Conservation (phyloP, 352 stramenopile genomes). For the Globisporangium canariense region DNA sequence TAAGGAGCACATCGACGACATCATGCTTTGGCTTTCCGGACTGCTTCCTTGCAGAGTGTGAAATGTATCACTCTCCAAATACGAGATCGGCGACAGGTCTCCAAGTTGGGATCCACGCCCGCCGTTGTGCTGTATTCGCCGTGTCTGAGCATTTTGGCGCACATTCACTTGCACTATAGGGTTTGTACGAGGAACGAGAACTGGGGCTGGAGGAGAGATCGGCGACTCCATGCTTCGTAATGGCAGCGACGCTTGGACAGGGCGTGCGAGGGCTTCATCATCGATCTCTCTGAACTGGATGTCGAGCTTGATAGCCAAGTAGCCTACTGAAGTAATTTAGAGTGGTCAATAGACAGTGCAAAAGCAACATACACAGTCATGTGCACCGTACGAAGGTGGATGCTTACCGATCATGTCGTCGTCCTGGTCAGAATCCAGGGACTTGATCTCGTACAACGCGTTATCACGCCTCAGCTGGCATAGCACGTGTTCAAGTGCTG, state of each 20-base stretch:
- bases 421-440: constrained; percentile 7
- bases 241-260: neutral
- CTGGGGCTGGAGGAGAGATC: constrained; percentile 1
- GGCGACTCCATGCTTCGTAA: neutral
- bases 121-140: neutral
- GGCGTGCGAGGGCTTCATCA: neutral
- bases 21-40: neutral
- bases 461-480: constrained; percentile 25
- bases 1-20: neutral
- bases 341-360: neutral
- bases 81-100: constrained; percentile 4
- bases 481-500: constrained; percentile 26
- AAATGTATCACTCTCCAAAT: constrained; percentile 12
- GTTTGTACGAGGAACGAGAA: constrained; percentile 2
- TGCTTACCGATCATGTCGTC: constrained; percentile 16
- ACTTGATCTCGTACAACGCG: constrained; percentile 39
- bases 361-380: neutral
- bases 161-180: constrained; percentile 5
- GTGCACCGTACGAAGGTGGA: neutral
- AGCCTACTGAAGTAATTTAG: constrained; percentile 13
- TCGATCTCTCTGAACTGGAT: neutral
- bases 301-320: constrained; percentile 29
- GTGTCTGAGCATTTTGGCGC: neutral
- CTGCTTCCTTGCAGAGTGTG: constrained; percentile 1
- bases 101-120: neutral